These are phyloP conservation scores for Beverwykella pulmonaria DNA, from an alignment of 495 filamentous ascomycete species.

Conservation along the genomic window DNA sequence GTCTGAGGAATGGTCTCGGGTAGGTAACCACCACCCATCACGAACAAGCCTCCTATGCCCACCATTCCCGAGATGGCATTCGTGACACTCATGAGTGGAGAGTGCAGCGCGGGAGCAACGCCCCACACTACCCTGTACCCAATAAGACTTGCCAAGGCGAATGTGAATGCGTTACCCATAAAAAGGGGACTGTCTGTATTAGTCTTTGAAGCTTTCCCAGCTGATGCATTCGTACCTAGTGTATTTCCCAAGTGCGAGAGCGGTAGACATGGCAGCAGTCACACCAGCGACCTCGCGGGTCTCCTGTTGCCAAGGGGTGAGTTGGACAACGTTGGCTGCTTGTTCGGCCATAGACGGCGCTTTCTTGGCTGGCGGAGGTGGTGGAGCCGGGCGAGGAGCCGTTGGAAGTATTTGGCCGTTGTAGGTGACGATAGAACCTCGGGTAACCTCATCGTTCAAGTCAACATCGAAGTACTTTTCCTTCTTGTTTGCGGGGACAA, in stretches of 20 bases:
- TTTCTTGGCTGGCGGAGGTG: conserved; percentile 57
- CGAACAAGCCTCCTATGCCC: conserved; percentile 78
- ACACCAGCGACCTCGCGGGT: conserved; percentile 69
- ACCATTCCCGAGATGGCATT: conserved; percentile 84
- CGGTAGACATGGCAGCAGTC: conserved; percentile 72
- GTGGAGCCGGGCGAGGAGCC: conserved; percentile 70
- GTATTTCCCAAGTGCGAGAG: conserved; percentile 71
- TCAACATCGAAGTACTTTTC: conserved; percentile 74
- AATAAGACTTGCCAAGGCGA: conserved; percentile 74
- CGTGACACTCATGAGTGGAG: conserved; percentile 82
- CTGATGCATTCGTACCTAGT: conserved; percentile 51
- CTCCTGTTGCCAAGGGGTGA: conserved; percentile 77
- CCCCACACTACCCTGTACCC: conserved; percentile 84
- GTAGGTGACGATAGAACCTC: conserved; percentile 74
- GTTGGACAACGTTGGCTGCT: conserved; percentile 54
- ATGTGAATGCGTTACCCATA: conserved; percentile 80
- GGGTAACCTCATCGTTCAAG: conserved; percentile 75
- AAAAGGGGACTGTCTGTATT: conserved; percentile 58
- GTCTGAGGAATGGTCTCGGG: conserved; percentile 75
- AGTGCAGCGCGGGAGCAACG: conserved; percentile 73
- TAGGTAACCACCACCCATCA: conserved; percentile 73
- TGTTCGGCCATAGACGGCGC: conserved; percentile 55
- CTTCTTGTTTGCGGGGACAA: conserved; percentile 68
- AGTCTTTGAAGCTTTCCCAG: background rate
- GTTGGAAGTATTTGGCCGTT: conserved; percentile 73